Evolutionary conservation across 768 basidiomycete genomes (phyloP).

Genomic region (Astraeus odoratus): DNA sequence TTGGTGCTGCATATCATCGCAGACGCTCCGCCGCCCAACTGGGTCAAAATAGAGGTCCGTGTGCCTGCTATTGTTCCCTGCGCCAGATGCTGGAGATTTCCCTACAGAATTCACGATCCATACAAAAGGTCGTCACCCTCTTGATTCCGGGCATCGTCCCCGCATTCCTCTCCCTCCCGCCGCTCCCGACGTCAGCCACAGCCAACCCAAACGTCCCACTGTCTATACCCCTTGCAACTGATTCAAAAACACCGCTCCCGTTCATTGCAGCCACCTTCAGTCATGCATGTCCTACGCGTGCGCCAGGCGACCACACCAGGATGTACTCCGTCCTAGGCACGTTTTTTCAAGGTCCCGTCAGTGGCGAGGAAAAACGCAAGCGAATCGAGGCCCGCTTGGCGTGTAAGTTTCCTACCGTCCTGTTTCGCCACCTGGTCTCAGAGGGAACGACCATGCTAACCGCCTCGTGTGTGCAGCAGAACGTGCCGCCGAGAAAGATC

Average conservation of each 20-base stretch:
- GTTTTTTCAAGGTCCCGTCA: constrained; percentile 79
- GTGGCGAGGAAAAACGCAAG: constrained; percentile 70
- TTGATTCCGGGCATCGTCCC: constrained; percentile 85
- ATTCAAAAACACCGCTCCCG: constrained; percentile 37
- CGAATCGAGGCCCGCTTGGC: constrained; percentile 41
- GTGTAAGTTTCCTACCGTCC: constrained; percentile 30
- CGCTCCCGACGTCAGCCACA: constrained; percentile 63
- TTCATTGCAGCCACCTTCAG: constrained; percentile 80
- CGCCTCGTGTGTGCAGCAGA: constrained; percentile 38
- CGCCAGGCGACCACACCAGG: constrained; percentile 79
- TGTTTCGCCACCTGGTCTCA: constrained; percentile 6
- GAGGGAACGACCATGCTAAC: not conserved
- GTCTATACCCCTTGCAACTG: constrained; percentile 31
- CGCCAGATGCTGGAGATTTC: constrained; percentile 3
- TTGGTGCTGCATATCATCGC: constrained; percentile 75
- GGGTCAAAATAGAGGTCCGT: constrained; percentile 79
- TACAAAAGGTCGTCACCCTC: constrained; percentile 74
- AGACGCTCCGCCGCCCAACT: constrained; percentile 78
- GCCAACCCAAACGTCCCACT: constrained; percentile 51
- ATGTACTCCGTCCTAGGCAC: constrained; percentile 82
- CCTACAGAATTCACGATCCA: constrained; percentile 58
- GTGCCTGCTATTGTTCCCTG: not conserved
- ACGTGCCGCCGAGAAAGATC: constrained; percentile 52
- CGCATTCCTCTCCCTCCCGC: constrained; percentile 63
- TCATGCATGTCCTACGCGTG: constrained; percentile 88